Conservation (phyloP, 2,329 filamentous ascomycete species). For the Hymenoscyphus infarciens region DNA sequence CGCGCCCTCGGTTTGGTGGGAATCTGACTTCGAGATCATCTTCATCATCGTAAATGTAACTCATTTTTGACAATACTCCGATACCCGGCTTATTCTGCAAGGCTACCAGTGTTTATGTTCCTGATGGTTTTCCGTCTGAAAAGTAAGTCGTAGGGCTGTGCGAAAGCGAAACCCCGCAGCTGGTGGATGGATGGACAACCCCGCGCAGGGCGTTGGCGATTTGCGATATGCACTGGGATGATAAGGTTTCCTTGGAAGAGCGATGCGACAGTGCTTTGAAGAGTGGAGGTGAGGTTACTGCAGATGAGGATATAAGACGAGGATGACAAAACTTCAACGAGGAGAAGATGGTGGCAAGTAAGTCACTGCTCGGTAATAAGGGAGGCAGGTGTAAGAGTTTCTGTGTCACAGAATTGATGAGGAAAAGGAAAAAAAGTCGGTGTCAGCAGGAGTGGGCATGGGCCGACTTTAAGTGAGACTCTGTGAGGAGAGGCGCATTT, state of each 20-base stretch:
- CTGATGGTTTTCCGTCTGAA: background rate
- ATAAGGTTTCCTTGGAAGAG: background rate
- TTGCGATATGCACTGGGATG: background rate
- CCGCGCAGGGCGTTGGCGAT: conserved; percentile 5
- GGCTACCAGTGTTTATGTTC: conserved; percentile 6
- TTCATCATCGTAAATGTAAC: conserved; percentile 49
- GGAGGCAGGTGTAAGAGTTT: conserved; percentile 4
- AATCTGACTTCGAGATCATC: conserved; percentile 54
- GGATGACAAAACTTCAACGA: background rate
- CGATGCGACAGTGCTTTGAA: background rate
- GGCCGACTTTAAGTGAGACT: conserved; percentile 25
- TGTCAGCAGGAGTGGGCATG: conserved; percentile 32
- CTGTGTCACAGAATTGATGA: conserved; percentile 9
- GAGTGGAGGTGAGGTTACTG: background rate
- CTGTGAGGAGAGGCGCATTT: conserved; percentile 7
- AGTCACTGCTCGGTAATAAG: background rate
- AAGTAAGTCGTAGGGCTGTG: conserved; percentile 12
- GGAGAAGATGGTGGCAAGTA: background rate
- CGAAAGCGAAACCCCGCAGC: conserved; percentile 11
- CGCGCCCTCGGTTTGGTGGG: background rate
- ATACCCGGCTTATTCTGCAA: conserved; percentile 7
- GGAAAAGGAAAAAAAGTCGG: conserved; percentile 13
- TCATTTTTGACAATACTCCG: conserved; percentile 23
- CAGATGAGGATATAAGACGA: background rate
- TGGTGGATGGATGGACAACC: conserved; percentile 6